Conservation (phyloP, 2,329 filamentous ascomycete species). For the Pseudogymnoascus sp. region DNA sequence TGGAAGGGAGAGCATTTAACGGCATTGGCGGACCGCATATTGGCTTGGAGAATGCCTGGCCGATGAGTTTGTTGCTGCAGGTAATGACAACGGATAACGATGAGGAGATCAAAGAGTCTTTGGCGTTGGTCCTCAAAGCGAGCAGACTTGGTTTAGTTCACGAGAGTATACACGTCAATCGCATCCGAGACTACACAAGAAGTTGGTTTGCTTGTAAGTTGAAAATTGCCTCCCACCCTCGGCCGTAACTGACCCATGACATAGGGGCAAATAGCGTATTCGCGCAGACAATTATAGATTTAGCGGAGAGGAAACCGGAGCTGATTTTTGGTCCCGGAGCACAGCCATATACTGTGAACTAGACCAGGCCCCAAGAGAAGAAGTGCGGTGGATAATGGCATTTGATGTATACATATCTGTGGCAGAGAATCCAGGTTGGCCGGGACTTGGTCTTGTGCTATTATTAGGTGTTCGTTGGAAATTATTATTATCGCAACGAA, state of each 20-base stretch:
- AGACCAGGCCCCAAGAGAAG: neutral
- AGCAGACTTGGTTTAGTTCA: constrained; percentile 76
- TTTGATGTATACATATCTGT: neutral
- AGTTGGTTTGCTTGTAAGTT: constrained; percentile 80
- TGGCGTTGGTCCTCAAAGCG: constrained; percentile 67
- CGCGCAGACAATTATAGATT: constrained; percentile 80
- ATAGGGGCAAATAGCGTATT: constrained; percentile 89
- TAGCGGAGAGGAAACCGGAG: constrained; percentile 82
- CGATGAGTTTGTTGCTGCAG: constrained; percentile 88
- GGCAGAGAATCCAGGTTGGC: neutral
- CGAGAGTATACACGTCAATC: constrained; percentile 82
- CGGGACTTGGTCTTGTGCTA: neutral
- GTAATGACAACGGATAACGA: constrained; percentile 83
- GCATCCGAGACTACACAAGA: constrained; percentile 62
- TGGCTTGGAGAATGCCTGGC: constrained; percentile 87
- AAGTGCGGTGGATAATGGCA: neutral
- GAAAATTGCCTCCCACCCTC: neutral
- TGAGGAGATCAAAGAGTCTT: constrained; percentile 65
- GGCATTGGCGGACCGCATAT: constrained; percentile 86
- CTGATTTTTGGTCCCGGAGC: constrained; percentile 66
- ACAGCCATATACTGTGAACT: constrained; percentile 44
- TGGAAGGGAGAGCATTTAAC: constrained; percentile 66
- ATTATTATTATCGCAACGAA: neutral
- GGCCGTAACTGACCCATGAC: constrained; percentile 3
- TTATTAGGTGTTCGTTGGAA: neutral